These are phyloP conservation scores for Vigna trinervia DNA, from an alignment of 306 rosid species.

Conservation along the genomic window DNA sequence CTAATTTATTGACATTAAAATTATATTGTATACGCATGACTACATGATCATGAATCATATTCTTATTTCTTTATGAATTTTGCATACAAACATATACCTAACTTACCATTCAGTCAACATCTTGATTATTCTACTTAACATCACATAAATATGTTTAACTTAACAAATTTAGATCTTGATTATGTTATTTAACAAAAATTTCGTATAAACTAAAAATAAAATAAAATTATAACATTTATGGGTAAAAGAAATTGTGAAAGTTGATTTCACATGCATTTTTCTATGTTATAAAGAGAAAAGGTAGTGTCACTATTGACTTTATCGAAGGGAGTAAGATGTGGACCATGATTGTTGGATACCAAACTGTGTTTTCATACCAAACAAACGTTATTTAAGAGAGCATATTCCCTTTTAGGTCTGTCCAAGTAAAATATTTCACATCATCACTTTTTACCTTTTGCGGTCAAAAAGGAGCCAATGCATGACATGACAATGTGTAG, in stretches of 20 bases:
- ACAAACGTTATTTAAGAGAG: constrained; percentile 26
- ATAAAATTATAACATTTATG: too few relatives aligned
- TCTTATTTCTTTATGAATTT: neutral
- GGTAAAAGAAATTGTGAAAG: too few relatives aligned
- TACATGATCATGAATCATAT: neutral
- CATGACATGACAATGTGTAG: constrained; percentile 35
- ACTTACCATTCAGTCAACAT: too few relatives aligned
- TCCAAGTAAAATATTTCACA: constrained; percentile 21
- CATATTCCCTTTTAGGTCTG: neutral
- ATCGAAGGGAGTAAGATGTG: constrained; percentile 16
- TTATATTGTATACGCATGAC: neutral
- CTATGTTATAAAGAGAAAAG: neutral
- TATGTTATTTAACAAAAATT: too few relatives aligned
- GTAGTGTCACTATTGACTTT: neutral
- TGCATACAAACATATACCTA: too few relatives aligned
- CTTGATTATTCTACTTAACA: too few relatives aligned
- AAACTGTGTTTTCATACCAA: neutral
- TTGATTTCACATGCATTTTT: neutral
- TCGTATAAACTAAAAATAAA: too few relatives aligned
- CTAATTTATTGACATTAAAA: neutral
- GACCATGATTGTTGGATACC: neutral
- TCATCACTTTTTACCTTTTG: neutral
- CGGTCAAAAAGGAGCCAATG: constrained; percentile 50
- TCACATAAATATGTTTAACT: too few relatives aligned
- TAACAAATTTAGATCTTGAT: too few relatives aligned